phyloP scores from a whole-genome alignment of 352 stramenopile genomes.

The Salisapilia sapeloensis region DNA sequence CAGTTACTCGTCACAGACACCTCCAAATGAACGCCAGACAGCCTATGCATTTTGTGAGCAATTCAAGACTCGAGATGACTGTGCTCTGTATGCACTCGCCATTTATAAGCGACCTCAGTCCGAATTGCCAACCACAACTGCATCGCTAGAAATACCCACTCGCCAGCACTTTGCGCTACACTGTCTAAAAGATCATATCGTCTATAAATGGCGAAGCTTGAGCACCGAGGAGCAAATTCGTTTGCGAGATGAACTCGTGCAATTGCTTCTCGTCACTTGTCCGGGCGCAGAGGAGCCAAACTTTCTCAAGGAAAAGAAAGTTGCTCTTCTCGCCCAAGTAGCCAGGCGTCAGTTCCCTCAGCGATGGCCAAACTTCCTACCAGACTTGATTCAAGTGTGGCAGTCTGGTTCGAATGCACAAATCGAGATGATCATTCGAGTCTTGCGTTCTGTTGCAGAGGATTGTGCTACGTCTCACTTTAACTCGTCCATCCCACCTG shows the following conservation, averaged over 20 bases:
- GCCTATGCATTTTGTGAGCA: slow-evolving; percentile 61
- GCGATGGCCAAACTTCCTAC: slow-evolving; percentile 49
- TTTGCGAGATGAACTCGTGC: slow-evolving; percentile 36
- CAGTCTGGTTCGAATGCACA: slow-evolving; percentile 15
- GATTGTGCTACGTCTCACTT: slow-evolving; percentile 69
- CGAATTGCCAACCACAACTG: slow-evolving; percentile 3
- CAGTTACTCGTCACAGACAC: slow-evolving; percentile 37
- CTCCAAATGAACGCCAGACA: slow-evolving; percentile 18
- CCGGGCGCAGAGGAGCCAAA: slow-evolving; percentile 19
- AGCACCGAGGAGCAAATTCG: slow-evolving; percentile 19
- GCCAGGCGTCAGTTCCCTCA: slow-evolving; percentile 73
- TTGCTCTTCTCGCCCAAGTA: slow-evolving; percentile 46
- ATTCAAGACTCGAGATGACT: slow-evolving; percentile 55
- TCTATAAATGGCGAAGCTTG: slow-evolving; percentile 33
- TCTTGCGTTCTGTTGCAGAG: slow-evolving; percentile 53
- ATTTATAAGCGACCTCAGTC: too few relatives aligned
- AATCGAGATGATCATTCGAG: slow-evolving; percentile 52
- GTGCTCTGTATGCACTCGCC: slow-evolving; percentile 50
- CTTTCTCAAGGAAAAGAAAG: slow-evolving; percentile 67
- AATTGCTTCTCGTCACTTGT: slow-evolving; percentile 19
- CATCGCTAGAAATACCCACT: slow-evolving; percentile 18
- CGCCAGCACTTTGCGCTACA: slow-evolving; percentile 69
- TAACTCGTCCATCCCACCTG: slow-evolving; percentile 57
- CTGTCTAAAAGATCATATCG: slow-evolving; percentile 50
- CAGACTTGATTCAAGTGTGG: slow-evolving; percentile 50